Evolutionary conservation across 768 basidiomycete species (phyloP).

Genomic region (Pisolithus marmoratus): DNA sequence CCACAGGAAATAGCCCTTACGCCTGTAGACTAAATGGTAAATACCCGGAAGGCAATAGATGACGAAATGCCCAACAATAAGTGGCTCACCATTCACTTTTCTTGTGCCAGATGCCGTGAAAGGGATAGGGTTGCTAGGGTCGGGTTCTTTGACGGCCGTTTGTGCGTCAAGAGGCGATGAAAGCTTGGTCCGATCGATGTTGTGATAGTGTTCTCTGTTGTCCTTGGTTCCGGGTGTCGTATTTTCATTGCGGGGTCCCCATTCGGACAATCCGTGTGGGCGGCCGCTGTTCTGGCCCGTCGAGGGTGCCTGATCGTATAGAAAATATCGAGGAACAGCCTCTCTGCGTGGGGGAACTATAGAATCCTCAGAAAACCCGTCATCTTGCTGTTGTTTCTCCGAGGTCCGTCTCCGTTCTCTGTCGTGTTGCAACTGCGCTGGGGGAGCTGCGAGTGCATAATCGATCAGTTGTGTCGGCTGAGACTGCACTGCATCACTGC

Average conservation of each 20-base stretch:
- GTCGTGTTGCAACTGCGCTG: slow-evolving; percentile 12
- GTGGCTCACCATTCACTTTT: slow-evolving; percentile 29
- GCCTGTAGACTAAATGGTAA: slow-evolving; percentile 23
- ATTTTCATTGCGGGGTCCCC: slow-evolving; percentile 54
- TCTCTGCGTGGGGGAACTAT: slow-evolving; percentile 29
- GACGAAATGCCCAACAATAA: slow-evolving; percentile 10
- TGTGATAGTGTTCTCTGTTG: slow-evolving; percentile 14
- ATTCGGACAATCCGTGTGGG: slow-evolving; percentile 24
- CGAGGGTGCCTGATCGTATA: slow-evolving; percentile 19
- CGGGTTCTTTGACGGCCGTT: slow-evolving; percentile 23
- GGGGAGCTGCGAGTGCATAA: slow-evolving; percentile 34
- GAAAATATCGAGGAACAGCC: slow-evolving; percentile 45
- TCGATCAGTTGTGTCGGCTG: slow-evolving; percentile 52
- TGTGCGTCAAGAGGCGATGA: slow-evolving; percentile 18
- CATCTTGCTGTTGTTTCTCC: slow-evolving; percentile 14
- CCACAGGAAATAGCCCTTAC: slow-evolving; percentile 32
- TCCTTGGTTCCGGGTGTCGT: slow-evolving; percentile 16
- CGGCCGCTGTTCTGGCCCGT: slow-evolving; percentile 3
- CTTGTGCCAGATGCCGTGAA: slow-evolving; percentile 23
- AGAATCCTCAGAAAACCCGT: slow-evolving; percentile 38
- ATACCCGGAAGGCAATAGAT: slow-evolving; percentile 14
- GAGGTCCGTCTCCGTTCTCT: slow-evolving; percentile 7
- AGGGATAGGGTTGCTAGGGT: slow-evolving; percentile 19
- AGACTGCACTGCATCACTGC: slow-evolving; percentile 43
- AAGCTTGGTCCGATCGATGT: slow-evolving; percentile 6